phyloP scores from a whole-genome alignment of 2,329 filamentous ascomycete genomes.

The Arthrobotrys megalospora region DNA sequence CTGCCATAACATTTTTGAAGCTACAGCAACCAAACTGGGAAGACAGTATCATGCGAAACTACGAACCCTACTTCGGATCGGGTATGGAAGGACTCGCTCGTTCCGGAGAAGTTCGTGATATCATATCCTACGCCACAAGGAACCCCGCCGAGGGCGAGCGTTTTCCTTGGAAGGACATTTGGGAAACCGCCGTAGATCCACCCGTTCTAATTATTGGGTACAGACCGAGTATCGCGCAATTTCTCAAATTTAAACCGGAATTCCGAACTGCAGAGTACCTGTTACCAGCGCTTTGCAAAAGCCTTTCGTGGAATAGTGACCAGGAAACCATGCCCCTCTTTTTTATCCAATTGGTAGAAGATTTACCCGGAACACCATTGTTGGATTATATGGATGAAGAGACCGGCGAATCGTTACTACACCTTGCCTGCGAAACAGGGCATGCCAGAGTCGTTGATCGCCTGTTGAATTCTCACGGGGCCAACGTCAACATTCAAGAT shows the following conservation, averaged over 20 bases:
- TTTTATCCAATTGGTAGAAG: slow-evolving; percentile 11
- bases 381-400: slow-evolving; percentile 2
- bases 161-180: slow-evolving; percentile 43
- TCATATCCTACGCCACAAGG: slow-evolving; percentile 6
- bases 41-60: slow-evolving; percentile 16
- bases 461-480: background rate
- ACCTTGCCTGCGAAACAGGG: slow-evolving; percentile 25
- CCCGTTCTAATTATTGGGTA: background rate
- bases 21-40: background rate
- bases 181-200: background rate
- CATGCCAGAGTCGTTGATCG: background rate
- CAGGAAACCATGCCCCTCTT: background rate
- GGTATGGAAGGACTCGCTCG: background rate
- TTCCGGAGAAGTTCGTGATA: background rate
- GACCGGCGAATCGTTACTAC: slow-evolving; percentile 26
- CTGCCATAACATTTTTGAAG: background rate
- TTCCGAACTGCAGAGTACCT: slow-evolving; percentile 27
- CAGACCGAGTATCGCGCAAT: background rate
- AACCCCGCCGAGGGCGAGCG: background rate
- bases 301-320: background rate
- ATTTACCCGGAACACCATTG: background rate
- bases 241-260: slow-evolving; percentile 13
- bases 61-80: slow-evolving; percentile 14
- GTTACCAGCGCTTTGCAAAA: background rate
- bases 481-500: slow-evolving; percentile 35